Percentiles rank a stretch among this genome's conserved stretches.
Evolutionary conservation across 2,329 filamentous ascomycete genomes (phyloP).

Genomic region (Epichloe elymi): DNA sequence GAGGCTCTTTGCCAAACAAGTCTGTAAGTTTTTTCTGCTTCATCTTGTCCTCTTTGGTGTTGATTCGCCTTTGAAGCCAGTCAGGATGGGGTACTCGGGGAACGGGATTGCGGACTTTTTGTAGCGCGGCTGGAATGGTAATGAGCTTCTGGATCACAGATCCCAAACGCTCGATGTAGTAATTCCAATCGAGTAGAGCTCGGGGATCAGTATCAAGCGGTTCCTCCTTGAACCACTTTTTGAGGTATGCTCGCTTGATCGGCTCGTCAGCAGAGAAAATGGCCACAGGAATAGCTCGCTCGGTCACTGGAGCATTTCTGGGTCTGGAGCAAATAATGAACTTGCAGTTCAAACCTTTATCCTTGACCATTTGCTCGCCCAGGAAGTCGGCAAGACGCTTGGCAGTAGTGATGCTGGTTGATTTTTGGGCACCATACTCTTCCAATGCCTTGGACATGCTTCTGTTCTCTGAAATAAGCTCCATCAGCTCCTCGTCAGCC

Average conservation of each 20-base stretch:
- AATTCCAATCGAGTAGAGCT: constrained; percentile 87
- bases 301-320: constrained; percentile 81
- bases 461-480: constrained; percentile 99
- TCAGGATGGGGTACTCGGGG: constrained; percentile 89
- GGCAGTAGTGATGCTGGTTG: constrained; percentile 97
- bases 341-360: constrained; percentile 98
- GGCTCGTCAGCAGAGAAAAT: constrained; percentile 91
- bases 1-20: constrained; percentile 58
- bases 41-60: constrained; percentile 90
- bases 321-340: constrained; percentile 92
- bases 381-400: constrained; percentile 90
- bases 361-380: constrained; percentile 97
- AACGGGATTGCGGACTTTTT: constrained; percentile 90
- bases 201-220: constrained; percentile 83
- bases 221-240: constrained; percentile 93
- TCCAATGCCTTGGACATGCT: constrained; percentile 96
- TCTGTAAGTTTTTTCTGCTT: constrained; percentile 99
- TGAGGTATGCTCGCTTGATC: constrained; percentile 77
- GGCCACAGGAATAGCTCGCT: constrained; percentile 84
- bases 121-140: constrained; percentile 90
- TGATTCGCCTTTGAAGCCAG: constrained; percentile 88
- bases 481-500: constrained; percentile 92
- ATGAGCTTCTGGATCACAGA: constrained; percentile 98
- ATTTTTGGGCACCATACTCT: constrained; percentile 92
- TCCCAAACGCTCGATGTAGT: constrained; percentile 89